Base-by-base conservation (phyloP, 345 rosid genomes). In the Balakata baccata region DNA sequence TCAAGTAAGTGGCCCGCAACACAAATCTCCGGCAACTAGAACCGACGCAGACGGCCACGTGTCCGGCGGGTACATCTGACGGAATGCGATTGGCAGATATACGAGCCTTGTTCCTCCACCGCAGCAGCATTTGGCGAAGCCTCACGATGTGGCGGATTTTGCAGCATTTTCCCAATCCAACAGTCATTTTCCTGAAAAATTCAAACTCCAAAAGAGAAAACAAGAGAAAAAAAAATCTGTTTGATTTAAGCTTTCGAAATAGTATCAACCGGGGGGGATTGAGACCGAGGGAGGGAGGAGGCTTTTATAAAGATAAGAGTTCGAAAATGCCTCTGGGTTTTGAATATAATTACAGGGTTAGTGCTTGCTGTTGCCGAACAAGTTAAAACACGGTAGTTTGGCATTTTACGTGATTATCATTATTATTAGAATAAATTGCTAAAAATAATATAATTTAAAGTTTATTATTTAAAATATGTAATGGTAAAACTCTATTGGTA, bases 111-210 rank as follows among this genome's bases (percentile, higher is more conserved):
- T 80, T 89, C 7, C 98, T 83, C 99, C 99, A 95, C 66, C 90
- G 86, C 47, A 87, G 84, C 56, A 92, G 83, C 92, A 95, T 78
- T 73, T 92, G 99, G 16, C 94, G 87, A 20, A 95, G 96, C 85
- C 89, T 77, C 65, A 91, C 96, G 78, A 95, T 95, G 88, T 91
- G 92, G 71, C 93, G 92, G 88, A 95, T 95, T 83, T 88, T 95
- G 82, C 90, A 81, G 97, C 96, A 89, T 87, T 89, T 92, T 54
- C 85, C 98, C 1, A 84, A 23, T 18, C 89, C 82, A 23, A 79
- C 81, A 0, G 92, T 75, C 98, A 90, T 94, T 77, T 80, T 79
- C 51, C 37, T 38, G 7, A 41, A 66, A 53, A 71, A 22, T 11
- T 29, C 6, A 9, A 49, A 46, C 39, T 37, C 46, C 41, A 51